These are phyloP conservation scores for Pseudozyma flocculosa DNA, from an alignment of 1,284 basidiomycete species.

Conservation along the genomic window DNA sequence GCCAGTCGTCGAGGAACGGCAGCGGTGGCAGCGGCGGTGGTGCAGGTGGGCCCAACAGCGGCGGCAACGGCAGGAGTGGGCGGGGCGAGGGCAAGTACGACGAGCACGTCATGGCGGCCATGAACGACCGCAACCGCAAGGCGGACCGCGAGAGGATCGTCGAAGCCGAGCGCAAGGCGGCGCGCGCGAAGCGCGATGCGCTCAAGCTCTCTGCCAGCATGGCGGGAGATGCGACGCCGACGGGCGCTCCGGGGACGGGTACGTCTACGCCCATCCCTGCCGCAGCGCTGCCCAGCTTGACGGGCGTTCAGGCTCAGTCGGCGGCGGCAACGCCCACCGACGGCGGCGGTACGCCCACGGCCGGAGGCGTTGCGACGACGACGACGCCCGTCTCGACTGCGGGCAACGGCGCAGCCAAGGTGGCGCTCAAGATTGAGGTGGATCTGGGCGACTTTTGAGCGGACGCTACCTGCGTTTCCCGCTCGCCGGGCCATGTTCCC, in stretches of 20 bases:
- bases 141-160: constrained; percentile 76
- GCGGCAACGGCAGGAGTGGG: neutral
- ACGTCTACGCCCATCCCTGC: constrained; percentile 1
- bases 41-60: neutral
- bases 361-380: constrained; percentile 13
- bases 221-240: no score
- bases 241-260: constrained; percentile 1
- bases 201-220: no score
- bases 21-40: constrained; percentile 1
- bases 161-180: constrained; percentile 69
- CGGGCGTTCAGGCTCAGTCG: neutral
- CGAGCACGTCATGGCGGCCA: constrained; percentile 68
- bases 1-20: constrained; percentile 5
- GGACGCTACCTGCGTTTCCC: no score
- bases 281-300: constrained; percentile 1
- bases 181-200: constrained; percentile 67
- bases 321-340: neutral
- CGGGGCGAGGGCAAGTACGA: constrained; percentile 45
- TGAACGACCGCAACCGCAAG: constrained; percentile 84
- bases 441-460: constrained; percentile 60
- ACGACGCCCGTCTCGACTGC: constrained; percentile 24
- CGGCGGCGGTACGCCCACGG: constrained; percentile 4
- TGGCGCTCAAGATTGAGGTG: constrained; percentile 59
- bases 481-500: no score
- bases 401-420: constrained; percentile 55